Evolutionary conservation across 2,329 filamentous ascomycete genomes (phyloP).

Genomic region (Neocucurbitaria cava): DNA sequence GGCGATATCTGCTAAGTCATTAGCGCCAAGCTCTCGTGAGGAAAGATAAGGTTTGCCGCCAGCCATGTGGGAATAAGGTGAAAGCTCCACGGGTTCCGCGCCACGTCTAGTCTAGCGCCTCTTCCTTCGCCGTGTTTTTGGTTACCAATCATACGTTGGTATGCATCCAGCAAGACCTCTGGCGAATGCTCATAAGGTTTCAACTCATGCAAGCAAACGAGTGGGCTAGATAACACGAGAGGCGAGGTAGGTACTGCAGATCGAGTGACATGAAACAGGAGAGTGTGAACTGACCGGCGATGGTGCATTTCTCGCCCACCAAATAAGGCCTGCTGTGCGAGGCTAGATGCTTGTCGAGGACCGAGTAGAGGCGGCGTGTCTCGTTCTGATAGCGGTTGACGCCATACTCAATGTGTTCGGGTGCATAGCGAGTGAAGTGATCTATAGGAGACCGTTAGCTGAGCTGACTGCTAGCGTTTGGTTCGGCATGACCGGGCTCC

Average conservation of each 20-base stretch:
- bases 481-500: too few species aligned
- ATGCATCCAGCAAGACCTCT: not conserved
- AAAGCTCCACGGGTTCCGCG: not conserved
- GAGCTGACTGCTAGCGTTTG: not conserved
- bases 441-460: not conserved
- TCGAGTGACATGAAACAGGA: not conserved
- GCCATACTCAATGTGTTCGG: slow-evolving; percentile 82
- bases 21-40: not conserved
- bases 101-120: not conserved
- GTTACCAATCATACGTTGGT: not conserved
- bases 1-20: slow-evolving; percentile 66
- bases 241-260: not conserved
- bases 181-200: not conserved
- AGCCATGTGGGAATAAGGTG: not conserved
- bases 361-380: slow-evolving; percentile 79
- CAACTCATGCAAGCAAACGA: not conserved
- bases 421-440: slow-evolving; percentile 65
- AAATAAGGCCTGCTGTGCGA: slow-evolving; percentile 59
- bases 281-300: slow-evolving; percentile 32
- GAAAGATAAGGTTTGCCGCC: not conserved
- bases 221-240: not conserved
- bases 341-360: slow-evolving; percentile 74
- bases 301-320: slow-evolving; percentile 70
- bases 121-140: not conserved
- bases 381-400: slow-evolving; percentile 84